These are phyloP conservation scores for Eucalyptus urophylla DNA, from an alignment of 345 rosid genomes.

Conservation along the genomic window DNA sequence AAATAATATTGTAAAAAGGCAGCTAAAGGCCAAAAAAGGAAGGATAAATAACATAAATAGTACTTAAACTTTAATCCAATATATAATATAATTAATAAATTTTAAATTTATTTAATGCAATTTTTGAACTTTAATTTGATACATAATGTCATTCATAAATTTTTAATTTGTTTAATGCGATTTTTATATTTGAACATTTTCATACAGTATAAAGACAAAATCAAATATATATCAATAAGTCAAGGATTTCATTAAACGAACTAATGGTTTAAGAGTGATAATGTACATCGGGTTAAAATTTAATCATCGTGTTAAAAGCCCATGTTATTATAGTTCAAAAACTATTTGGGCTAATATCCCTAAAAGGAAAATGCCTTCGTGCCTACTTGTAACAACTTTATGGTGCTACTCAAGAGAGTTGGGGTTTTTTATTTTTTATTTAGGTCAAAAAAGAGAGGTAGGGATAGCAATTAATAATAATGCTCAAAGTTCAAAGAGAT, in stretches of 20 bases:
- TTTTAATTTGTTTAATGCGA: accelerated
- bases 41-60: too few relatives aligned
- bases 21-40: neutral
- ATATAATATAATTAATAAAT: too few relatives aligned
- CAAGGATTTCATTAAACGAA: too few relatives aligned
- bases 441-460: neutral
- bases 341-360: neutral
- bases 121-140: accelerated
- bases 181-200: too few relatives aligned
- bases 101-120: too few relatives aligned
- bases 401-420: neutral
- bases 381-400: neutral
- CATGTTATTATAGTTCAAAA: too few relatives aligned
- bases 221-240: too few relatives aligned
- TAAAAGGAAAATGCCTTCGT: neutral
- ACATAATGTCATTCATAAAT: too few relatives aligned
- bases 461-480: neutral
- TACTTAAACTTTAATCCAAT: accelerated
- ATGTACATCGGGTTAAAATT: too few relatives aligned
- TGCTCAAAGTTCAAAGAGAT: neutral
- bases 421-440: neutral
- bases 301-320: too few relatives aligned
- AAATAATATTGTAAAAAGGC: neutral
- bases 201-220: too few relatives aligned
- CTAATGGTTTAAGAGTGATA: accelerated